Evolutionary conservation across 2,329 filamentous ascomycete species (phyloP).

Genomic region (Macrophomina tecta): DNA sequence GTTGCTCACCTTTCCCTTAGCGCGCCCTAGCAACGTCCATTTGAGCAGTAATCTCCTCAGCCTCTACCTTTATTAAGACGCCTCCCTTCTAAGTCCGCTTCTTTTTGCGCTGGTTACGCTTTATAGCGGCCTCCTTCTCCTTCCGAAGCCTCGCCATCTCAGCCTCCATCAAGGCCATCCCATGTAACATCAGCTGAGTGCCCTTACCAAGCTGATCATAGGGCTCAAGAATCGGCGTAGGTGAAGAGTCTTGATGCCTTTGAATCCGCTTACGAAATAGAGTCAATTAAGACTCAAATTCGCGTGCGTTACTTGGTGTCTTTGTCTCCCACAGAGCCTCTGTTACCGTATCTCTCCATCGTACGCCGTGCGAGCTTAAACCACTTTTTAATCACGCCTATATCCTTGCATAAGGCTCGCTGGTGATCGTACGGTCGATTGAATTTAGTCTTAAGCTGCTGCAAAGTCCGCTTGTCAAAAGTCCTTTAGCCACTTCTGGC

Average conservation of each 20-base stretch:
- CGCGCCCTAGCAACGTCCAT: too few relatives aligned
- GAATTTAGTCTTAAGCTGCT: background rate
- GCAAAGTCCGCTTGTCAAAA: too few relatives aligned
- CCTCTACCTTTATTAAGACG: too few relatives aligned
- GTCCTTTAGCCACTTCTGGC: too few relatives aligned
- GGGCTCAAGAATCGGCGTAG: background rate
- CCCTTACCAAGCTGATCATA: background rate
- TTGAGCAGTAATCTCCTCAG: too few relatives aligned
- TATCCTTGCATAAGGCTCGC: background rate
- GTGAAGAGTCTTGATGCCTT: slow-evolving; percentile 20
- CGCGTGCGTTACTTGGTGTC: slow-evolving; percentile 6
- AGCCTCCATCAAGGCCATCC: background rate
- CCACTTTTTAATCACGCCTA: too few relatives aligned
- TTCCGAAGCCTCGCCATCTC: background rate
- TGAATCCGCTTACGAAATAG: slow-evolving; percentile 29
- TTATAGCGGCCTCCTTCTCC: background rate
- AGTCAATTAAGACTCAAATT: slow-evolving; percentile 30
- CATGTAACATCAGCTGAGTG: background rate
- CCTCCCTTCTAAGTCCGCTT: too few relatives aligned
- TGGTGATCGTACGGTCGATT: slow-evolving; percentile 1
- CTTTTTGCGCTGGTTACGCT: too few relatives aligned
- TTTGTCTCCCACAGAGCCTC: too few relatives aligned
- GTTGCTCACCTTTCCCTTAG: too few relatives aligned
- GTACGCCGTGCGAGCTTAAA: too few relatives aligned
- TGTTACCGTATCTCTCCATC: too few relatives aligned